Evolutionary conservation across 495 filamentous ascomycete genomes (phyloP).

Genomic region (Aspergillus mulundensis): DNA sequence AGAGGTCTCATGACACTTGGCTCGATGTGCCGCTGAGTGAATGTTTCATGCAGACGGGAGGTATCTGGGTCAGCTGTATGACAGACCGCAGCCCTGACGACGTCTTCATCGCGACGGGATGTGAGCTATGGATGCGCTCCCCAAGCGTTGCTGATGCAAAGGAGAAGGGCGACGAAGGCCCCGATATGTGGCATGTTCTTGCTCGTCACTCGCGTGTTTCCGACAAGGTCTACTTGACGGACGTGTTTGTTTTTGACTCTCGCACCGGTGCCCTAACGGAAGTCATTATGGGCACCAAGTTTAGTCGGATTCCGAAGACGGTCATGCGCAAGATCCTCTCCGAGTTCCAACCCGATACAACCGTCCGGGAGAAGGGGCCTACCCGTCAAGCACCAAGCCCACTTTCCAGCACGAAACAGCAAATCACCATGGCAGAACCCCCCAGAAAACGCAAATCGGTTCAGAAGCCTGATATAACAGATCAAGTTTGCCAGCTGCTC

Average conservation of each 20-base stretch:
- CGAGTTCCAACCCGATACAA: neutral
- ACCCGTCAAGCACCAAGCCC: neutral
- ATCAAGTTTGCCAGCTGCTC: constrained; percentile 6
- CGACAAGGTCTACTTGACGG: constrained; percentile 36
- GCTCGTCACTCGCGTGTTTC: constrained; percentile 29
- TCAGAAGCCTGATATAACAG: neutral
- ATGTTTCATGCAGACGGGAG: constrained; percentile 43
- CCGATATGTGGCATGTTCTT: constrained; percentile 41
- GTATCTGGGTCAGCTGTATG: constrained; percentile 49
- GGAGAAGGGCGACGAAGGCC: constrained; percentile 8
- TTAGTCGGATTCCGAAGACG: constrained; percentile 34
- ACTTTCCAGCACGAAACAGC: neutral
- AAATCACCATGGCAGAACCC: neutral
- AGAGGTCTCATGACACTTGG: constrained; percentile 31
- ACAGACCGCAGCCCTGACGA: constrained; percentile 31
- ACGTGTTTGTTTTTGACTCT: constrained; percentile 49
- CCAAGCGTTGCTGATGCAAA: constrained; percentile 20
- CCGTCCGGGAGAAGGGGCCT: neutral
- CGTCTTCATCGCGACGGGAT: constrained; percentile 46
- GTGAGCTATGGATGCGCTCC: constrained; percentile 42
- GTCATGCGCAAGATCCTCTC: constrained; percentile 36
- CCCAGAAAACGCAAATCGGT: neutral
- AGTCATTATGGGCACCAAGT: constrained; percentile 47
- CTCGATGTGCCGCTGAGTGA: constrained; percentile 32
- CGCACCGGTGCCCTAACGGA: constrained; percentile 34